Base-by-base conservation (phyloP, 2,329 filamentous ascomycete genomes). In the Colletotrichum sp. region DNA sequence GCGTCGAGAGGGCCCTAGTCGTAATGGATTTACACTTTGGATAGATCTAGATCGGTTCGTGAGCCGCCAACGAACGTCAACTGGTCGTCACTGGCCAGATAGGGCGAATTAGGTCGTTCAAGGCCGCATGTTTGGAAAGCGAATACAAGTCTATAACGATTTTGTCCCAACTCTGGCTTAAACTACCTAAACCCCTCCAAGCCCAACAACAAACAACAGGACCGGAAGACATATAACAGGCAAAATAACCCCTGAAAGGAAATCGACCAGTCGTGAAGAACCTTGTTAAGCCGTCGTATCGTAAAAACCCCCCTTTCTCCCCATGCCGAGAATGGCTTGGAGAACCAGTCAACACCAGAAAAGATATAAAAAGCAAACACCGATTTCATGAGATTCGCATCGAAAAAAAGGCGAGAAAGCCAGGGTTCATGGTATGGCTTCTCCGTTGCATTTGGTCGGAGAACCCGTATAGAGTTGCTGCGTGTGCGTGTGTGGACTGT, bases 401-500 rank as follows among this genome's bases (percentile, higher is more conserved):
- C 28, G 67, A 70, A 63, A 48, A 67, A 72, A 75, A 76, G 67
- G 63, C 71, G 55, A 74, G 58, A 69, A 67, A 75, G 72, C 71
- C 74, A 61, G 52, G 74, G 66, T 75, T 76, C 72, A 76, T 76
- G 67, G 66, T 55, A 74, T 60, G 57, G 74, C 72, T 71, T 64
- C 61, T 70, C 74, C 74, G 72, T 71, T 67, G 57, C 66, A 71
- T 71, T 74, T 75, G 32, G 63, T 48, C 72, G 72, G 72, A 71
- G 71, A 76, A 75, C 61, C 58, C 74, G 58, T 76, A 64, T 65
- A 76, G 73, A 67, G 70, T 73, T 76, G 71, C 74, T 74, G 74
- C 74, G 74, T 74, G 71, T 61, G 67, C 67, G 52, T 60, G 52
- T 65, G 60, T 67, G 74, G 68, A 83, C 79, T 82, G 81, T 83